These are phyloP conservation scores for Ophiostoma pallidulum DNA, from an alignment of 2,329 filamentous ascomycete species.

Conservation along the genomic window DNA sequence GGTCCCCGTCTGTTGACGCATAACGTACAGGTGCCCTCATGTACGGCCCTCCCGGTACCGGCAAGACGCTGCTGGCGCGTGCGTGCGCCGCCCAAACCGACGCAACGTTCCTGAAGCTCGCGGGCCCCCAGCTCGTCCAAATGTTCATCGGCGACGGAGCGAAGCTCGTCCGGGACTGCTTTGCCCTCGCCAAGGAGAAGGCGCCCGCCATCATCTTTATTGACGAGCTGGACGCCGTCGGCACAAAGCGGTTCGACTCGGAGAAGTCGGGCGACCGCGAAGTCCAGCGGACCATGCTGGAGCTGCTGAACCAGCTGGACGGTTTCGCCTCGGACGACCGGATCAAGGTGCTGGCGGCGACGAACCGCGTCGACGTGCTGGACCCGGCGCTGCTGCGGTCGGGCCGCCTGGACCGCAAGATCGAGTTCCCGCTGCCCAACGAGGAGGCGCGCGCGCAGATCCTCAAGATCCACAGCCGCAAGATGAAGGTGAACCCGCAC, in stretches of 20 bases:
- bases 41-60: constrained; percentile 89
- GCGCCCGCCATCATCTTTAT: constrained; percentile 99
- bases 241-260: constrained; percentile 96
- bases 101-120: constrained; percentile 96
- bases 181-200: constrained; percentile 96
- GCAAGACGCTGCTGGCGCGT: constrained; percentile 85
- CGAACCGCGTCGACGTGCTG: constrained; percentile 88
- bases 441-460: constrained; percentile 97
- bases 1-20: too few species aligned
- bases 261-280: constrained; percentile 97
- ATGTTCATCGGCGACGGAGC: constrained; percentile 99
- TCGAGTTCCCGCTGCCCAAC: constrained; percentile 95
- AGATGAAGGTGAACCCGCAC: constrained; percentile 90
- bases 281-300: constrained; percentile 97
- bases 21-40: constrained; percentile 94
- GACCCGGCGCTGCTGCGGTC: constrained; percentile 87
- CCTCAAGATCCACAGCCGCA: constrained; percentile 90
- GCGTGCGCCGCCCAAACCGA: constrained; percentile 97
- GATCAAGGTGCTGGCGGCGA: constrained; percentile 92
- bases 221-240: constrained; percentile 95
- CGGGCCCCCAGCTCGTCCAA: constrained; percentile 92
- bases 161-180: constrained; percentile 94
- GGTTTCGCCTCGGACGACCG: constrained; percentile 95
- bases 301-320: constrained; percentile 95
- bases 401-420: constrained; percentile 89